Conservation (phyloP, 2,329 filamentous ascomycete species). For the Ambrosiella xylebori region DNA sequence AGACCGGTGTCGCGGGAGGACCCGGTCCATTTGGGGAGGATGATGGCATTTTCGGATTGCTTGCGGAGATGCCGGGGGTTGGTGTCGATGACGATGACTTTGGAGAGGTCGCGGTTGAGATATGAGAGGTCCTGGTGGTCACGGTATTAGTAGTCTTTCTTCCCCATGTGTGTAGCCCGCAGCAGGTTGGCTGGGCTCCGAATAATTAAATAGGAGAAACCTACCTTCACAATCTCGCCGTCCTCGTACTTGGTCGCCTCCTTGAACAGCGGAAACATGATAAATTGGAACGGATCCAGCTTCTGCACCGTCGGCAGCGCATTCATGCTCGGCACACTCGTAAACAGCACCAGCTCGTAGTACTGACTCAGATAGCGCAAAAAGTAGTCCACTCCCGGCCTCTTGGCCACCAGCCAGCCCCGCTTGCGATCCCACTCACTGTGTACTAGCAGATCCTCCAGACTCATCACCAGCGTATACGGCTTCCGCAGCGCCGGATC, state of each 20-base stretch:
- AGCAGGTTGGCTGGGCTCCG: neutral
- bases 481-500: slow-evolving; percentile 68
- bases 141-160: neutral
- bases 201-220: slow-evolving; percentile 13
- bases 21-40: slow-evolving; percentile 80
- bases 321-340: slow-evolving; percentile 65
- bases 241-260: slow-evolving; percentile 97
- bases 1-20: slow-evolving; percentile 70
- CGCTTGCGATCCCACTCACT: slow-evolving; percentile 89
- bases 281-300: slow-evolving; percentile 84
- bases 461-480: slow-evolving; percentile 78
- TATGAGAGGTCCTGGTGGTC: slow-evolving; percentile 70
- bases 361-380: slow-evolving; percentile 92
- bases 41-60: slow-evolving; percentile 92
- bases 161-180: neutral
- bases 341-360: slow-evolving; percentile 95
- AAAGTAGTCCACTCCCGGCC: slow-evolving; percentile 93
- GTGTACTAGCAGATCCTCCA: slow-evolving; percentile 89
- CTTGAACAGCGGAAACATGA: slow-evolving; percentile 85
- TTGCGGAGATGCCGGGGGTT: slow-evolving; percentile 63
- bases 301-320: slow-evolving; percentile 83
- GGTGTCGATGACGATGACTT: slow-evolving; percentile 89
- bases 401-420: slow-evolving; percentile 88
- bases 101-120: slow-evolving; percentile 86
- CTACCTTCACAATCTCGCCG: slow-evolving; percentile 87